These are phyloP conservation scores for Platismatia glauca DNA, from an alignment of 495 filamentous ascomycete species.

Conservation along the genomic window DNA sequence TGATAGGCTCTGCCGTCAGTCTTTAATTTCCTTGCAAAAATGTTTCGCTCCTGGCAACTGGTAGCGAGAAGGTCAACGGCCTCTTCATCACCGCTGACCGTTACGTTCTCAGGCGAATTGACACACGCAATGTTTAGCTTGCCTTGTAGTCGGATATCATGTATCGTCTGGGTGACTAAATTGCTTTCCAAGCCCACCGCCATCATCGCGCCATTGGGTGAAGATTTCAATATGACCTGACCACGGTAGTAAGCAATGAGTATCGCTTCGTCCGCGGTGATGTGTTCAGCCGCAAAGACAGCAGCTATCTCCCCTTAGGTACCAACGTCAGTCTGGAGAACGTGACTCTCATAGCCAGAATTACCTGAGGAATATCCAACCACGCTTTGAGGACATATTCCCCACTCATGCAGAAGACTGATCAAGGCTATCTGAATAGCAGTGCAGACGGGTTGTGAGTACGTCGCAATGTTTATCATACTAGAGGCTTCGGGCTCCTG, in stretches of 20 bases:
- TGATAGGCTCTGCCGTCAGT: constrained; percentile 50
- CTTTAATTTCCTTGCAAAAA: constrained; percentile 33
- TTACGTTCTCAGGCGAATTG: not conserved
- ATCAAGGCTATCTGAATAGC: constrained; percentile 20
- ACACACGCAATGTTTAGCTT: not conserved
- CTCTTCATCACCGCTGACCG: not conserved
- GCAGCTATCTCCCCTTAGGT: not conserved
- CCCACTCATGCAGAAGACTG: not conserved
- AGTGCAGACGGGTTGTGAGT: constrained; percentile 17
- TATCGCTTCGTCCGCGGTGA: not conserved
- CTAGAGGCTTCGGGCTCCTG: no score
- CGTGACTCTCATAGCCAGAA: no score
- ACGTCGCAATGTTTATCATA: no score
- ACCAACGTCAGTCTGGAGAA: no score
- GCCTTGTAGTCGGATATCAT: not conserved
- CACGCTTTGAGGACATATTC: not conserved
- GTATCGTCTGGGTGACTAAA: not conserved
- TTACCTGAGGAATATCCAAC: not conserved
- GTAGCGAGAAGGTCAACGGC: not conserved
- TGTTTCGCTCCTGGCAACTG: constrained; percentile 1
- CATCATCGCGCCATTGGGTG: not conserved
- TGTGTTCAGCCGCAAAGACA: not conserved
- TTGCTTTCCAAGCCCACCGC: not conserved
- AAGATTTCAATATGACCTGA: not conserved
- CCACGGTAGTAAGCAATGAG: not conserved